Base-by-base conservation (phyloP, 2,329 filamentous ascomycete genomes). In the Diplodia corticola region DNA sequence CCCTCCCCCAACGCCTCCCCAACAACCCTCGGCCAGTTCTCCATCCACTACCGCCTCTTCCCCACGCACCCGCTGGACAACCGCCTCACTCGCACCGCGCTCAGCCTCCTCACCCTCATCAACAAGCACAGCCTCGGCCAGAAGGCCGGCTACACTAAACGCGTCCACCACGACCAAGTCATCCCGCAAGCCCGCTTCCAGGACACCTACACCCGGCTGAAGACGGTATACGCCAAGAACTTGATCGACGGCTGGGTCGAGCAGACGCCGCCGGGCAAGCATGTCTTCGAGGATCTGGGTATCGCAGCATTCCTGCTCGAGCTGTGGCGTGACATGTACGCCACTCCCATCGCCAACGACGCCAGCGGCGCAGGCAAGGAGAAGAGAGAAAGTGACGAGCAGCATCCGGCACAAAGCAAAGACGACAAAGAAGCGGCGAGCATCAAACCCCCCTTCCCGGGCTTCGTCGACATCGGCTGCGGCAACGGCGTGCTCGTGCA, bases 391-490 rank as follows among this genome's bases (percentile, higher is more conserved):
- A n/a, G n/a, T n/a, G n/a, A n/a, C n/a, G n/a, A n/a, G n/a, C n/a
- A n/a, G n/a, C n/a, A n/a, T n/a, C n/a, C n/a, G n/a, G 1, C 2
- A n/a, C 17, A 13, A 20, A 20, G 17, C 35, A 1, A 1, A 10
- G 12, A 10, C 17, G 6, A 6, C 9, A 44, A n/a, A 20, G n/a
- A 20, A 44, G 2, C n/a, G n/a, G n/a, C n/a, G n/a, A n/a, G 17
- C 2, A 2, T 3, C 9, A 72, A 75, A 51, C 50, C 69, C 0
- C 68, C 70, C 0, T 97, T 97, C 71, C 91, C 92, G 0, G 93
- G 94, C 0, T 99, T 98, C 73, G 91, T 97, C 22, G 95, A 99
- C 73, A 92, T 99, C 53, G 95, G 94, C 5, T 98, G 95, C 74
- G 95, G 95, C 1, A 99, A 98, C 73, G 95, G 95, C 0, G 82